Evolutionary conservation across 306 rosid species (phyloP), one percentile per base, ranked within the genome.

Genomic region (Crotalaria pallida): DNA sequence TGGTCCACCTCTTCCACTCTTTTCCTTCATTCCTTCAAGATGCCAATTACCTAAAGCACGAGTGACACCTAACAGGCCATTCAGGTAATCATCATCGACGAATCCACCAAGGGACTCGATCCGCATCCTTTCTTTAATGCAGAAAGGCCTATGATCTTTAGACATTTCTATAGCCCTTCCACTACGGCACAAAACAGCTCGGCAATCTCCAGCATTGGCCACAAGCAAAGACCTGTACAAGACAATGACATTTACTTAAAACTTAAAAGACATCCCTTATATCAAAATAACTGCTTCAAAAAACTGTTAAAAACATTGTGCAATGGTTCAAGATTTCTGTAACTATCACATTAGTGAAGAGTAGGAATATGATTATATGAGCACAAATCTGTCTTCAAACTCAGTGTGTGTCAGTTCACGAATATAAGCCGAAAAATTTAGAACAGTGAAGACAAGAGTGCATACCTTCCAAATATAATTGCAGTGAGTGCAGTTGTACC

Each of bases 41-140:
- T 95, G 97, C 99, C 99, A 95, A 58, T 95, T 82, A 3, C 99
- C 99, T 64, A 95, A 58, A 1, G 99, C 99, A 0, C 99, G 96
- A 0, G 99, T 91, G 4, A 95, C 92, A 0, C 88, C 91, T 59
- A 95, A 67, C 78, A 76, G 82, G 12, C 91, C 97, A 43, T 95
- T 95, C 50, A 95, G 86, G 71, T 82, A 89, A 65, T 84, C 96
- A 17, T 86, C 95, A 23, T 84, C 87, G 0, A 91, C 5, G 71
- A 59, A 89, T 75, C 96, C 99, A 3, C 99, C 99, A 3, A 91
- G 65, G 0, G 96, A 86, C 82, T 91, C 96, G 0, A 95, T 47
- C 48, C 99, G 75, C 73, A 0, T 80, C 67, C 84, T 87, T 82
- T 95, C 99, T 72, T 86, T 86, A 16, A 21, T 24, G 82, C 96